These are phyloP conservation scores for Luvunga scandens DNA, from an alignment of 345 rosid species.

Conservation along the genomic window DNA sequence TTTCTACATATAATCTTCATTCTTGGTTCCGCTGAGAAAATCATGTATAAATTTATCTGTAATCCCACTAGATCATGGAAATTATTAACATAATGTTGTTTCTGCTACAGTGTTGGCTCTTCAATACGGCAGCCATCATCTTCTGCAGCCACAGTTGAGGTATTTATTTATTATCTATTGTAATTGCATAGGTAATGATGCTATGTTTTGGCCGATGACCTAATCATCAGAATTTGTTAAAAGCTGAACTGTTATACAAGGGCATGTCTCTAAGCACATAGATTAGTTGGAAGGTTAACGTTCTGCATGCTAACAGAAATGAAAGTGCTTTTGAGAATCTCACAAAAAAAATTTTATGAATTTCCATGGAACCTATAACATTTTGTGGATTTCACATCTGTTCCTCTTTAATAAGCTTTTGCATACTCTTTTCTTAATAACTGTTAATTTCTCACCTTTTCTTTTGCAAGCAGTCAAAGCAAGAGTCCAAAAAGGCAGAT, in stretches of 20 bases:
- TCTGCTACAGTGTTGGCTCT: conserved; percentile 33
- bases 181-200: not conserved
- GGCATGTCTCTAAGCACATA: not conserved
- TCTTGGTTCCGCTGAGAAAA: not conserved
- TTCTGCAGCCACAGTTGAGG: conserved; percentile 47
- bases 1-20: not conserved
- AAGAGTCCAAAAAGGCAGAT: conserved; percentile 38
- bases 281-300: not conserved
- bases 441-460: not conserved
- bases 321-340: not conserved
- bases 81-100: not conserved
- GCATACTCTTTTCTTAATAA: conserved; percentile 3
- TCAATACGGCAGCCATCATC: conserved; percentile 39
- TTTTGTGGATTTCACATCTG: not conserved
- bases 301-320: not conserved
- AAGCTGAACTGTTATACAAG: not conserved
- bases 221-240: not conserved
- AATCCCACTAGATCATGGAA: not conserved
- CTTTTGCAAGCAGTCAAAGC: conserved; percentile 35
- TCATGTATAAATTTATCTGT: not conserved
- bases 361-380: not conserved
- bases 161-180: conserved; percentile 11
- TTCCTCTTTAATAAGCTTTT: not conserved
- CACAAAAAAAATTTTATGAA: not conserved
- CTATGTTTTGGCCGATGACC: not conserved